Conservation (phyloP, 495 filamentous ascomycete genomes). For the Extremus antarcticus region DNA sequence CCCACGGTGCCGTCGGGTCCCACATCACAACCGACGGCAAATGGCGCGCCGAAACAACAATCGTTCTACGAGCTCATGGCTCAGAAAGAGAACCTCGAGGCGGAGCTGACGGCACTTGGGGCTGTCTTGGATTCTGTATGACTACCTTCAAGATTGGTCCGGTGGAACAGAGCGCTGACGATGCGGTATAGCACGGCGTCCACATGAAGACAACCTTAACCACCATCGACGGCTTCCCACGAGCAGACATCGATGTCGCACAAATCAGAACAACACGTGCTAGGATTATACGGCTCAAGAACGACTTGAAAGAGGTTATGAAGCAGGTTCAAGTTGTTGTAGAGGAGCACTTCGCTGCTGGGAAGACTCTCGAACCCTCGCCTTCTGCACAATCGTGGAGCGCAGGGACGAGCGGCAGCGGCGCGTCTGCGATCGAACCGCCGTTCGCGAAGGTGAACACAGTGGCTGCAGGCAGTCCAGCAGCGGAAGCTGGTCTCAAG, state of each 20-base stretch:
- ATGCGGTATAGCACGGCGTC: constrained; percentile 56
- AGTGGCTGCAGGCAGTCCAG: constrained; percentile 68
- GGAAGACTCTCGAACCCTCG: constrained; percentile 5
- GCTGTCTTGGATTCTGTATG: constrained; percentile 79
- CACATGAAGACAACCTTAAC: constrained; percentile 83
- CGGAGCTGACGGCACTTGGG: constrained; percentile 71
- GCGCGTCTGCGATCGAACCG: constrained; percentile 37
- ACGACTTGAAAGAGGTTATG: constrained; percentile 91
- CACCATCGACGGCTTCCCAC: constrained; percentile 86
- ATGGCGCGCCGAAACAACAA: constrained; percentile 23
- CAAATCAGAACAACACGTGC: constrained; percentile 88
- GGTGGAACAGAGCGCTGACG: not conserved
- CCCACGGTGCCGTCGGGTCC: constrained; percentile 34
- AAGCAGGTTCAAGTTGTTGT: constrained; percentile 65
- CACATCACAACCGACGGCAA: constrained; percentile 24
- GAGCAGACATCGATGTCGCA: constrained; percentile 88
- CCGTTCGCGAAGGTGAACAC: constrained; percentile 89
- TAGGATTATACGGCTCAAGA: constrained; percentile 77
- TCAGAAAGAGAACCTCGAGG: constrained; percentile 73
- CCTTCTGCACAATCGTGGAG: not conserved
- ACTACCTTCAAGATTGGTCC: too few species aligned
- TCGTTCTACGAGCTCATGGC: constrained; percentile 46
- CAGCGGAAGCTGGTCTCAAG: constrained; percentile 70
- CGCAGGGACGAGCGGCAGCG: not conserved
- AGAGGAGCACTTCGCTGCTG: constrained; percentile 60